Evolutionary conservation across 495 filamentous ascomycete species (phyloP).

Genomic region (Penicillium egyptiacum): DNA sequence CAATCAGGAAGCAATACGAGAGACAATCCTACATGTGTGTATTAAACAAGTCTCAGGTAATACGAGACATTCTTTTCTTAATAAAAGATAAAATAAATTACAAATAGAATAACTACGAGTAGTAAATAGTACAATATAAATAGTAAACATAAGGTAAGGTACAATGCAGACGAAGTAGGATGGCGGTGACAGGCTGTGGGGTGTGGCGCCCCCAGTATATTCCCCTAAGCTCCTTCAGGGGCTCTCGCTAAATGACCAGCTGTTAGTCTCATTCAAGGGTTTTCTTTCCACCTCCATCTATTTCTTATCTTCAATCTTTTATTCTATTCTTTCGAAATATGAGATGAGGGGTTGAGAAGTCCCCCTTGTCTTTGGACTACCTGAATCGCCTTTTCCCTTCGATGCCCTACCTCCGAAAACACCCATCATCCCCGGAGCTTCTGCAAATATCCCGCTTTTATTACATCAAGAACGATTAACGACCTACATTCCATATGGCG

Average conservation of each 20-base stretch:
- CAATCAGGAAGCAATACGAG: background rate
- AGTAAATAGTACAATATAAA: background rate
- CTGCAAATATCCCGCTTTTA: slow-evolving; percentile 5
- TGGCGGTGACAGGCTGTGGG: slow-evolving; percentile 36
- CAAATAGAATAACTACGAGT: background rate
- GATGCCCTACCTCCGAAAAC: slow-evolving; percentile 3
- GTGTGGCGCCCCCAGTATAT: slow-evolving; percentile 39
- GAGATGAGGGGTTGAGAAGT: slow-evolving; percentile 33
- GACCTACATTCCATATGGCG: slow-evolving; percentile 55
- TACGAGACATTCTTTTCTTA: background rate
- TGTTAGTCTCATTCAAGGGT: slow-evolving; percentile 32
- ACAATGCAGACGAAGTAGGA: slow-evolving; percentile 13
- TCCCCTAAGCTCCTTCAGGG: slow-evolving; percentile 45
- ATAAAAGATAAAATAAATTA: background rate
- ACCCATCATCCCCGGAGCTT: slow-evolving; percentile 3
- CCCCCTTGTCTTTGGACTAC: slow-evolving; percentile 34
- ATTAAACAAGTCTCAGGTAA: background rate
- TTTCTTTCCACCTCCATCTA: slow-evolving; percentile 17
- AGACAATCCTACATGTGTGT: background rate
- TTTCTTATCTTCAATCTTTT: slow-evolving; percentile 12
- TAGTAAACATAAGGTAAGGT: background rate
- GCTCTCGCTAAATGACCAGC: slow-evolving; percentile 44
- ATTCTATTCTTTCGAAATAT: slow-evolving; percentile 26
- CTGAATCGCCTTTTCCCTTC: slow-evolving; percentile 6
- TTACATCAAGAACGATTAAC: slow-evolving; percentile 14